These are phyloP conservation scores for Conticribra weissflogii DNA, from an alignment of 108 stramenopile genomes.

Conservation along the genomic window DNA sequence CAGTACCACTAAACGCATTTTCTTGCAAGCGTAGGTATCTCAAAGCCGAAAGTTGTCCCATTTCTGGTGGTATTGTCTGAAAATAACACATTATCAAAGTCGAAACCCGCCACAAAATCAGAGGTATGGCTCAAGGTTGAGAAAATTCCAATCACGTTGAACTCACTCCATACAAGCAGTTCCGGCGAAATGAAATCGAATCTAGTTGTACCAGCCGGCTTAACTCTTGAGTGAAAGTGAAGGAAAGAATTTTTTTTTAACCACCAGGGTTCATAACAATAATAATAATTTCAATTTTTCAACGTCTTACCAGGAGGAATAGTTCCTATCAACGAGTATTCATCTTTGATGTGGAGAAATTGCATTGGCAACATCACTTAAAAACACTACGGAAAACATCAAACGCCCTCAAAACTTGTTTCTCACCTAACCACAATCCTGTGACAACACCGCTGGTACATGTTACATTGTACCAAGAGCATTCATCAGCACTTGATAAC, in stretches of 20 bases:
- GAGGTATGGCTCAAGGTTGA: background rate
- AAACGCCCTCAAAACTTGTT: too few relatives aligned
- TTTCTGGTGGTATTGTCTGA: constrained; percentile 42
- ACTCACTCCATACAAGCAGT: too few relatives aligned
- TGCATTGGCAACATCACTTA: background rate
- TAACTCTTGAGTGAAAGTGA: too few relatives aligned
- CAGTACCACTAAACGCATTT: too few relatives aligned
- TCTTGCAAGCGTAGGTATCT: constrained; percentile 39
- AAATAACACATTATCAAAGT: background rate
- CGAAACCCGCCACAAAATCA: background rate
- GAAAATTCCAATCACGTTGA: background rate
- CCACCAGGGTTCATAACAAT: too few relatives aligned
- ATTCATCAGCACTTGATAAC: background rate
- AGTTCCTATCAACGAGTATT: too few relatives aligned
- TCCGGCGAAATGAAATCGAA: too few relatives aligned
- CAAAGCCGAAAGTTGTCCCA: constrained; percentile 28
- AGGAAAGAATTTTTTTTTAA: too few relatives aligned
- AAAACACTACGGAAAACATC: background rate
- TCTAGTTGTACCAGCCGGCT: too few relatives aligned
- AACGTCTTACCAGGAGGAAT: too few relatives aligned
- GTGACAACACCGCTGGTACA: background rate
- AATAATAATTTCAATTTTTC: too few relatives aligned
- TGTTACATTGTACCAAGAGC: background rate
- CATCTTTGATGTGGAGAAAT: too few relatives aligned
- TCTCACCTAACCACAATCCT: background rate